Conservation (phyloP, 352 stramenopile species). For the Globisporangium paroecandrum region DNA sequence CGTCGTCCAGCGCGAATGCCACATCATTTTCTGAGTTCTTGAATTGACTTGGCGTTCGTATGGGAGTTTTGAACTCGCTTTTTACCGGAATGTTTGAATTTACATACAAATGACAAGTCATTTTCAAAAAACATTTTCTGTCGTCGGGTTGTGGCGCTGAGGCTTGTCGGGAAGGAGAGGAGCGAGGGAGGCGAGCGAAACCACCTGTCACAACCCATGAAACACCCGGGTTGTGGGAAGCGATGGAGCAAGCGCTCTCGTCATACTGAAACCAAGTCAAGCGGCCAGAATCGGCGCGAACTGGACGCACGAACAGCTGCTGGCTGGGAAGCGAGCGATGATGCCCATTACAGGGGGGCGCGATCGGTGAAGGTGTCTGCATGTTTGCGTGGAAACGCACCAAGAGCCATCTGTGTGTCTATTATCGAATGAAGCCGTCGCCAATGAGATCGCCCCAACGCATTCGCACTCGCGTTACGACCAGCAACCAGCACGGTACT, state of each 20-base stretch:
- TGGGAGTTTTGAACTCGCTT: not conserved
- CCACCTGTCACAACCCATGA: too few relatives aligned
- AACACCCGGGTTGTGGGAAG: not conserved
- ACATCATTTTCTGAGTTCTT: not conserved
- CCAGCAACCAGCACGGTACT: not conserved
- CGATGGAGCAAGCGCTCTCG: not conserved
- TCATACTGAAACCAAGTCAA: slow-evolving; percentile 3
- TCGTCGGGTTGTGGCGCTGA: not conserved
- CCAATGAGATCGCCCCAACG: not conserved
- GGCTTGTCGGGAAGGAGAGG: not conserved
- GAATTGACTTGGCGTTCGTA: not conserved
- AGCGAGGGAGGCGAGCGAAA: not conserved
- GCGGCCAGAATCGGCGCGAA: not conserved
- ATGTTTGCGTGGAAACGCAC: not conserved
- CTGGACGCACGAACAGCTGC: slow-evolving; percentile 1
- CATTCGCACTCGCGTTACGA: not conserved
- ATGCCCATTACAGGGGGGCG: not conserved
- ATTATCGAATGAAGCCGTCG: not conserved
- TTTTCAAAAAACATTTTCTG: not conserved
- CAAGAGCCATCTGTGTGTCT: not conserved
- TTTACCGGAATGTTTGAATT: not conserved
- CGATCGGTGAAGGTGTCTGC: too few relatives aligned
- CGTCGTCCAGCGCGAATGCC: not conserved
- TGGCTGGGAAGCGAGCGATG: not conserved
- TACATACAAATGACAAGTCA: not conserved